Evolutionary conservation across 768 basidiomycete genomes (phyloP), one percentile per base, ranked within the genome.

Genomic region (Auriscalpium microsporum): DNA sequence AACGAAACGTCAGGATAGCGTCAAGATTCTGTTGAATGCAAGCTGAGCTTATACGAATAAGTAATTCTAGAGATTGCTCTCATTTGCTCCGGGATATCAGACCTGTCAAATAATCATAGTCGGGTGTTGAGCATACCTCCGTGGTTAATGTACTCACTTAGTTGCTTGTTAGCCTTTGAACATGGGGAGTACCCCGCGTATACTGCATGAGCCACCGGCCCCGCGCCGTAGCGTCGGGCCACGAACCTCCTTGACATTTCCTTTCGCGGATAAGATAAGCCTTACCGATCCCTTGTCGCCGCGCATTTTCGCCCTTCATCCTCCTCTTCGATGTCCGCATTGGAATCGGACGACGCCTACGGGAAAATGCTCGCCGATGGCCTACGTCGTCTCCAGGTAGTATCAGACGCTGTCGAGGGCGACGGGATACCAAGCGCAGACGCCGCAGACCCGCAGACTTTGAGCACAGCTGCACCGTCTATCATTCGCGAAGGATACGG

Each of bases 401-500:
- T 14, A 13, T 9, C 9, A 14, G 23, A n/a, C 23, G 49, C 23
- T 21, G 38, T 17, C 45, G 56, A 55, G 35, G 52, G 47, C 44
- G 56, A 21, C 11, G n/a, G 13, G 17, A 9, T 33, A 17, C 10
- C 42, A 16, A 28, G 48, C 35, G 45, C 34, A 21, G 34, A 44
- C 13, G 45, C 16, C 28, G 33, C 44, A 14, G 37, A 34, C 49
- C 17, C 28, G 21, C 16, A 4, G 17, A 51, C 50, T 28, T 23
- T 13, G 19, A 13, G 45, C 50, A 44, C 45, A 28, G 28, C 10
- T 10, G n/a, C 38, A 17, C 51, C 23, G 37, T 45, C 14, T 8
- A 55, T 36, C 61, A 70, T 78, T 19, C 77, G 78, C 53, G 91
- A 93, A 52, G 90, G 87, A 52, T 91, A 90, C 69, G 91, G 90